phyloP scores from a whole-genome alignment of 1,284 basidiomycete species.

The Neotropicomus parvogracilis region DNA sequence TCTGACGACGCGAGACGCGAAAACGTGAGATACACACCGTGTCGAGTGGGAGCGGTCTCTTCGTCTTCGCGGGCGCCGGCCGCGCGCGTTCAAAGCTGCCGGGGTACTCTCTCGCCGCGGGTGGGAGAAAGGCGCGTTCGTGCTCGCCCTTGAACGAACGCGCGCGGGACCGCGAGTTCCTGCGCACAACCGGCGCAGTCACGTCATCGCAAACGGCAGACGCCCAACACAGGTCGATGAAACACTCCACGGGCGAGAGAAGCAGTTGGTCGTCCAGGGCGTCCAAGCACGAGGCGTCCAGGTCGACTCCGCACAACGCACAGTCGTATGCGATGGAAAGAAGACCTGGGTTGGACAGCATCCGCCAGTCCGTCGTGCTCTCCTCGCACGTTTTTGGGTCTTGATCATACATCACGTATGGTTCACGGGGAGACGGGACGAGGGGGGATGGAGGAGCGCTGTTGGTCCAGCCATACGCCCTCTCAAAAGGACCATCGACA shows the following conservation, averaged over 20 bases:
- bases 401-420: slow-evolving; percentile 10
- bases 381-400: slow-evolving; percentile 5
- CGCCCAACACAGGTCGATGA: slow-evolving; percentile 30
- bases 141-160: slow-evolving; percentile 20
- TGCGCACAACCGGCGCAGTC: not conserved
- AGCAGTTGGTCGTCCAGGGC: slow-evolving; percentile 30
- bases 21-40: slow-evolving; percentile 12
- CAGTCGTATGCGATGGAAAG: slow-evolving; percentile 23
- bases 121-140: not conserved
- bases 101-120: slow-evolving; percentile 8
- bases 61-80: slow-evolving; percentile 18
- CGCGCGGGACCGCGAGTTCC: slow-evolving; percentile 3
- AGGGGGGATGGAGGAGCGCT: slow-evolving; percentile 23
- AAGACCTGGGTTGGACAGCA: slow-evolving; percentile 7
- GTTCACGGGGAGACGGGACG: slow-evolving; percentile 3
- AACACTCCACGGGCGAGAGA: slow-evolving; percentile 28
- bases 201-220: slow-evolving; percentile 26
- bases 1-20: too few species aligned
- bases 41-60: slow-evolving; percentile 19
- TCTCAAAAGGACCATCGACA: slow-evolving; percentile 15
- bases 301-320: slow-evolving; percentile 27
- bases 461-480: slow-evolving; percentile 22
- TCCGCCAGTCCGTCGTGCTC: slow-evolving; percentile 2
- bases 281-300: slow-evolving; percentile 28
- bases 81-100: slow-evolving; percentile 13